Base-by-base conservation (phyloP, 1,139 yeast genomes). In the Geotrichum histeridarum region DNA sequence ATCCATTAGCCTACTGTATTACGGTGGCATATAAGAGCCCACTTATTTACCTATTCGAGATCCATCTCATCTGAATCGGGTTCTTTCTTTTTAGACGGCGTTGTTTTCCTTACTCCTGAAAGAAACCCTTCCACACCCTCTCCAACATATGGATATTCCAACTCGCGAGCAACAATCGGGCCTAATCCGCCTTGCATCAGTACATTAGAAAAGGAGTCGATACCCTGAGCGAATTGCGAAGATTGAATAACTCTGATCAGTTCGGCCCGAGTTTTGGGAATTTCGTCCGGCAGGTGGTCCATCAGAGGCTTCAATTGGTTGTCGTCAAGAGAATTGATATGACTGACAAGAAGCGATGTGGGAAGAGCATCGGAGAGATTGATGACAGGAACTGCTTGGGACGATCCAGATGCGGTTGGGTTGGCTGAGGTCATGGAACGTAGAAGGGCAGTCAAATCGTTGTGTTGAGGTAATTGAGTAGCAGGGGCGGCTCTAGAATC, bases 71-170 rank as follows among this genome's bases (percentile, higher is more conserved):
- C 37, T 14, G 17, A 30, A 14, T 47, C 22, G 17, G 11, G 38
- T 12, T 47, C 33, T 35, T 36, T 41, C 39, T 2, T 57, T 56
- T 27, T 56, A 54, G 45, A 59, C 59, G 57, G 82, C 69, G n/a
- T 77, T 8, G 43, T 37, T 35, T 46, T 48, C 14, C 55, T 35
- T 14, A 53, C 44, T 4, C 83, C 83, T 39, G 70, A 64, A 56
- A 83, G 68, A 59, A 81, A 81, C 12, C 77, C 78, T 50, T 73
- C 78, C 22, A 82, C 70, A 0, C 87, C 87, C 63, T 82, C 86
- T 3, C 86, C 86, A 22, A 69, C 57, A 60, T 82, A 83, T 7
- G 73, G 76, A 60, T 73, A 73, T 33, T 77, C 79, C 54, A 82
- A 72, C 48, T 80, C 76, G 55, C 73, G 76, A 4, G 86, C 73